Evolutionary conservation across 2,329 filamentous ascomycete species (phyloP).

Genomic region (Alternaria sp.): DNA sequence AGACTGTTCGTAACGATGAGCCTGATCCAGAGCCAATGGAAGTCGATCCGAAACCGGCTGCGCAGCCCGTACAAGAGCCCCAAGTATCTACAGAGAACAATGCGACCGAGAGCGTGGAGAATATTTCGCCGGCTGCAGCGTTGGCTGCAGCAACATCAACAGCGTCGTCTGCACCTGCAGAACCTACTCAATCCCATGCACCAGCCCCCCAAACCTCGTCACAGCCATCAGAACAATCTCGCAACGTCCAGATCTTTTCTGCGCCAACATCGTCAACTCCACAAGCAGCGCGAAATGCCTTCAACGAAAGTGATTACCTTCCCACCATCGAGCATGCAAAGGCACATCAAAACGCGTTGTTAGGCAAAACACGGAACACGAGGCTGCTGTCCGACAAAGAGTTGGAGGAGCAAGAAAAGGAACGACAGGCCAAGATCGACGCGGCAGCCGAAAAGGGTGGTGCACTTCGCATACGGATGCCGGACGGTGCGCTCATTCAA

Average conservation of each 20-base stretch:
- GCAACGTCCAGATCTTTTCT: constrained; percentile 76
- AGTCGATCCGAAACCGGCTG: constrained; percentile 32
- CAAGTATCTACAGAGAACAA: constrained; percentile 26
- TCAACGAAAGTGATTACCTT: constrained; percentile 78
- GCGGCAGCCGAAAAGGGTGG: constrained; percentile 69
- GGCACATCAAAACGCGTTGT: constrained; percentile 74
- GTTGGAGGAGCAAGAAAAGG: constrained; percentile 73
- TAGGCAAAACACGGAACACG: constrained; percentile 71
- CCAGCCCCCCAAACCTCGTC: constrained; percentile 14
- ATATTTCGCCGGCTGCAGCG: constrained; percentile 29
- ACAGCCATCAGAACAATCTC: constrained; percentile 26
- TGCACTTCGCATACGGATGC: constrained; percentile 83
- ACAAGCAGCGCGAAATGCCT: constrained; percentile 72
- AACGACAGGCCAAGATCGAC: constrained; percentile 71
- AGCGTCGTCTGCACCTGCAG: constrained; percentile 26
- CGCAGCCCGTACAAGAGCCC: constrained; percentile 21
- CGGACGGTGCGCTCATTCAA: constrained; percentile 82
- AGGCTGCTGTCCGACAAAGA: constrained; percentile 86
- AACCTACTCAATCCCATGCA: constrained; percentile 6
- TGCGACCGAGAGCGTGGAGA: constrained; percentile 25
- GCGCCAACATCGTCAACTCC: constrained; percentile 80
- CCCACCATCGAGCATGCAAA: constrained; percentile 80
- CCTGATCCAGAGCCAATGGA: constrained; percentile 44
- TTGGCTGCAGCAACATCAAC: constrained; percentile 34
- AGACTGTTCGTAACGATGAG: constrained; percentile 34